phyloP scores from a whole-genome alignment of 2,329 filamentous ascomycete genomes.

The Trichoderma cornu-damae region DNA sequence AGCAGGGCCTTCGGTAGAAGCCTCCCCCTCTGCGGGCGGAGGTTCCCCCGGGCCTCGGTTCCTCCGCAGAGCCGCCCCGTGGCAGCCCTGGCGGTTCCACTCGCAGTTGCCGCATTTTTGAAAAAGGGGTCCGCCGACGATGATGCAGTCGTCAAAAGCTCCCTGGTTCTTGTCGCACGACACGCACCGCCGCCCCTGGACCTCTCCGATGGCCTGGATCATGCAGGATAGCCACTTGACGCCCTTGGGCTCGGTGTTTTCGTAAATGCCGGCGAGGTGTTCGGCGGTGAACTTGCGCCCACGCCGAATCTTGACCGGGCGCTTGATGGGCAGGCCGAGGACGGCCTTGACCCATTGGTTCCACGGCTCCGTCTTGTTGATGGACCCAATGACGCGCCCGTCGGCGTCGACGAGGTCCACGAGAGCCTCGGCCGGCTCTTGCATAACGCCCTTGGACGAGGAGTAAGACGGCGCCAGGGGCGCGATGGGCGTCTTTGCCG shows the following conservation, averaged over 20 bases:
- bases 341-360: slow-evolving; percentile 40
- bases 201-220: slow-evolving; percentile 45
- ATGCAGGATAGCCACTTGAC: slow-evolving; percentile 46
- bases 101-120: slow-evolving; percentile 49
- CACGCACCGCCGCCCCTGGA: slow-evolving; percentile 37
- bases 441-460: background rate
- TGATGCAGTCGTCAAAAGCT: slow-evolving; percentile 43
- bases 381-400: slow-evolving; percentile 36
- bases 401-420: slow-evolving; percentile 36
- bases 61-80: slow-evolving; percentile 25
- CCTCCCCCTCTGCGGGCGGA: background rate
- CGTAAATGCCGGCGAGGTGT: slow-evolving; percentile 39
- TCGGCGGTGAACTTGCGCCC: slow-evolving; percentile 39
- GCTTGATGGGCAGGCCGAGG: slow-evolving; percentile 35
- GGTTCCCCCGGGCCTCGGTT: background rate
- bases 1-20: background rate
- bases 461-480: background rate
- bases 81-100: slow-evolving; percentile 42
- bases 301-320: slow-evolving; percentile 39
- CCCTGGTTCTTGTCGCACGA: slow-evolving; percentile 41
- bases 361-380: slow-evolving; percentile 35
- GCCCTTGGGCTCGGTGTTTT: slow-evolving; percentile 38
- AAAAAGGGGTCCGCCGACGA: slow-evolving; percentile 39
- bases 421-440: slow-evolving; percentile 21
- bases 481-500: slow-evolving; percentile 8